Conservation (phyloP, 2,329 filamentous ascomycete species). For the Aureobasidium musti region DNA sequence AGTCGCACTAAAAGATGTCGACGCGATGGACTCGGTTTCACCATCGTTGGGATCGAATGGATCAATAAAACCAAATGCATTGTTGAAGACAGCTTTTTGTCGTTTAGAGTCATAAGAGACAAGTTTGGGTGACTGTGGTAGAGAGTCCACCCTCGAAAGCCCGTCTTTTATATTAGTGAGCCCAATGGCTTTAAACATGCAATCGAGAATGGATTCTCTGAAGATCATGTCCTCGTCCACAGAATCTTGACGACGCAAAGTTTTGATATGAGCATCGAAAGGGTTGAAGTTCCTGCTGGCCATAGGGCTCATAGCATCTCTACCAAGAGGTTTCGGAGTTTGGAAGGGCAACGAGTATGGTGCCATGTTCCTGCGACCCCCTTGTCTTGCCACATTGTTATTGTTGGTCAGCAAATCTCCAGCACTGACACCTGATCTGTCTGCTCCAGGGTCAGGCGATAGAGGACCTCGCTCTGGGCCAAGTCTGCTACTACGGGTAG, state of each 20-base stretch:
- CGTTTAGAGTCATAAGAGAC: constrained; percentile 80
- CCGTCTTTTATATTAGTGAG: constrained; percentile 68
- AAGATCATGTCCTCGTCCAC: constrained; percentile 88
- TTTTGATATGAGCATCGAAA: constrained; percentile 41
- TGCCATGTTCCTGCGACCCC: constrained; percentile 51
- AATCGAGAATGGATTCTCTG: constrained; percentile 85
- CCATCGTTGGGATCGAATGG: constrained; percentile 79
- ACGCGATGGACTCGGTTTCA: constrained; percentile 77
- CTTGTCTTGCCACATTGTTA: constrained; percentile 63
- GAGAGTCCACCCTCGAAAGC: constrained; percentile 69
- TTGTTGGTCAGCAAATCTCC: constrained; percentile 78
- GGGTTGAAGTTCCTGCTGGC: constrained; percentile 48
- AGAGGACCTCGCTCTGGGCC: neutral
- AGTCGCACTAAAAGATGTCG: constrained; percentile 54
- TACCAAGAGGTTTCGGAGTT: constrained; percentile 39
- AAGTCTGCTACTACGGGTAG: neutral
- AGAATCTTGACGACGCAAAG: constrained; percentile 72
- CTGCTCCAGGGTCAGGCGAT: constrained; percentile 30
- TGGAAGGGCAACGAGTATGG: constrained; percentile 55
- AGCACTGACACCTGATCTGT: constrained; percentile 48
- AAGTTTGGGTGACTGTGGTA: constrained; percentile 80
- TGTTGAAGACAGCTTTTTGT: constrained; percentile 77
- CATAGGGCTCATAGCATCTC: constrained; percentile 50
- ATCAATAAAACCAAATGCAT: constrained; percentile 90
- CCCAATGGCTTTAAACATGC: constrained; percentile 93